Evolutionary conservation across 176 grass and related monocot species (phyloP), one percentile per base, ranked within the genome.

Genomic region (Phyllostachys edulis): DNA sequence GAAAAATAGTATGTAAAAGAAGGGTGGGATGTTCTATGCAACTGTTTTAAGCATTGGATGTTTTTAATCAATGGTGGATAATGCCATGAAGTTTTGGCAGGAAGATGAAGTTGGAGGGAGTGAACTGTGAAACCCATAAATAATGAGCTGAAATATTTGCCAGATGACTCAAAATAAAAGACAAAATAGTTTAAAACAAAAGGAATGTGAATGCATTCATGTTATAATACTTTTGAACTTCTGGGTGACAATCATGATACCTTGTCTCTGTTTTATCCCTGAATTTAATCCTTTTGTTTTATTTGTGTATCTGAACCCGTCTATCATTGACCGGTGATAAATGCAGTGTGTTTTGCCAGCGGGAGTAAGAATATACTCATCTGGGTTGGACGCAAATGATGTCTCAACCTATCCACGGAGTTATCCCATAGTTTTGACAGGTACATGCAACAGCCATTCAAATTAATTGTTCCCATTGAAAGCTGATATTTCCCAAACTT

Each of bases 381-480:
- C 90, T 65, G 90, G 96, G 52, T 82, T 94, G 40, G 88, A 94
- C 42, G 56, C 74, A 5, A 82, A 94, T 78, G 93, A 99, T 85
- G 72, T 87, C 61, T 87, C 86, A 42, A 96, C 91, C 11, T 94
- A 92, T 74, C 93, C 96, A 69, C 90, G 88, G 24, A 99, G 90
- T 77, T 99, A 99, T 88, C 96, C 96, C 42, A 99, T 99, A 85
- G 96, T 99, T 87, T 85, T 99, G 88, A 99, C 96, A 87, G 96
- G 96, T 99, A 95, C n/a, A 72, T 63, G 14, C 16, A 57, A 50
- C 47, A 2, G 3, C 9, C 52, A 21, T 71, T 82, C 36, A 67
- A 1, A 46, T 86, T 57, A 32, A 76, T 39, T 54, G 12, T n/a
- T 79, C 74, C 2, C 26, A 5, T 47, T 60, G 39, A 29, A 77